Conservation (phyloP, 768 basidiomycete species). For the Hortiboletus campestris region DNA sequence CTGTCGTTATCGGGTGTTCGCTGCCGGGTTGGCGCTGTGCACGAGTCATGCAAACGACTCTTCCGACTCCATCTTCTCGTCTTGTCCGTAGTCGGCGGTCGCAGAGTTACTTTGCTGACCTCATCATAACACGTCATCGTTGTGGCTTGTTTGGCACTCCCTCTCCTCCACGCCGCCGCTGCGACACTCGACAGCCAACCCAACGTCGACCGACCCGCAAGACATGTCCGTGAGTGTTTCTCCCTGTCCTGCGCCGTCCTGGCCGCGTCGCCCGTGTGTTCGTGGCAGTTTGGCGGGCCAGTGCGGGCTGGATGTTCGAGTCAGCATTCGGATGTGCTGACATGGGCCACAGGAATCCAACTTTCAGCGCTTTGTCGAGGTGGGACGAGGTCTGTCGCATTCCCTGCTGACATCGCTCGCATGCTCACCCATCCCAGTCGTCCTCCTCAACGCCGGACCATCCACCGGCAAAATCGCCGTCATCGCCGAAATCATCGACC, state of each 20-base stretch:
- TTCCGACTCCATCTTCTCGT: slow-evolving; percentile 25
- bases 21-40: slow-evolving; percentile 27
- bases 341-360: slow-evolving; percentile 60
- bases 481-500: slow-evolving; percentile 97
- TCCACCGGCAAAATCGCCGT: slow-evolving; percentile 87
- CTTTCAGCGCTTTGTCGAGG: slow-evolving; percentile 97
- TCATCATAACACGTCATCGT: slow-evolving; percentile 6
- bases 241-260: too few species aligned
- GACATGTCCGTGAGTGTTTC: slow-evolving; percentile 23
- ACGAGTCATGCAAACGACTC: slow-evolving; percentile 32
- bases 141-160: slow-evolving; percentile 9
- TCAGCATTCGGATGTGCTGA: slow-evolving; percentile 16
- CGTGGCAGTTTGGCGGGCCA: not conserved
- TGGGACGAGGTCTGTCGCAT: slow-evolving; percentile 72
- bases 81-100: not conserved
- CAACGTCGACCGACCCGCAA: slow-evolving; percentile 3
- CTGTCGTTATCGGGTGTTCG: slow-evolving; percentile 37
- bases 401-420: not conserved
- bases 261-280: not conserved
- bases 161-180: not conserved
- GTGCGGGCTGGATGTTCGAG: slow-evolving; percentile 13
- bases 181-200: not conserved
- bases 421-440: slow-evolving; percentile 46
- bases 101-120: slow-evolving; percentile 1
- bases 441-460: slow-evolving; percentile 90